Evolutionary conservation across 164 flowering plant genomes (phyloP), one percentile per base, ranked within the genome.

Genomic region (Vitis riparia): DNA sequence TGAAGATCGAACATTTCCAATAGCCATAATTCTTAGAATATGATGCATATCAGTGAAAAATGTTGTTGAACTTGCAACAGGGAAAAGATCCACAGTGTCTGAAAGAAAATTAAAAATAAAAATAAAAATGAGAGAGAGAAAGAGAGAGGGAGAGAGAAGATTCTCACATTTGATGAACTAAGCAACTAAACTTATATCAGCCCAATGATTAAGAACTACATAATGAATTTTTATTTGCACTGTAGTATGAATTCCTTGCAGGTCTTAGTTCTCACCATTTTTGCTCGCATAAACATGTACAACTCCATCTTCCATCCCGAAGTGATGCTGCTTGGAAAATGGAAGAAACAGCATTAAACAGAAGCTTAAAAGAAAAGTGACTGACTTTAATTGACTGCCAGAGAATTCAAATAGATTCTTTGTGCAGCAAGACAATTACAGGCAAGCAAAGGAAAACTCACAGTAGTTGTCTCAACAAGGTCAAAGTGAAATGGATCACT

Each of bases 41-140:
- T 84, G 83, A 80, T 91, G 94, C 89, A 91, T 72, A 77, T 91
- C 94, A 64, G 97, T 91, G 77, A 91, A 91, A 78, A 89, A 91
- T 15, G 75, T 62, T 73, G 92, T 89, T 52, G 97, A 78, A 76
- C 79, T 77, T 19, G 89, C 85, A 67, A 88, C 89, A n/a, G 94
- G 91, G 73, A 79, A 91, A 59, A 91, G 87, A 1, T 89, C 85
- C 65, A 62, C 81, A 37, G 79, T 62, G 19, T 76, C 94, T 91
- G 81, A 63, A 66, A 37, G 23, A 59, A 68, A 23, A 59, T 13
- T 37, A 37, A 37, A 6, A 37, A 5, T 3, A 3, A 37, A 37
- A 37, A 6, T 37, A 37, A 37, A 37, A 3, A 37, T 37, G 7
- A 3, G 7, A 37, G 44, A 6, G 44, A 6, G 7, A 32, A 32